Percentiles rank a stretch among this genome's conserved stretches.
These are phyloP conservation scores for Chionographis japonica DNA, from an alignment of 106 monocot species.

Conservation along the genomic window DNA sequence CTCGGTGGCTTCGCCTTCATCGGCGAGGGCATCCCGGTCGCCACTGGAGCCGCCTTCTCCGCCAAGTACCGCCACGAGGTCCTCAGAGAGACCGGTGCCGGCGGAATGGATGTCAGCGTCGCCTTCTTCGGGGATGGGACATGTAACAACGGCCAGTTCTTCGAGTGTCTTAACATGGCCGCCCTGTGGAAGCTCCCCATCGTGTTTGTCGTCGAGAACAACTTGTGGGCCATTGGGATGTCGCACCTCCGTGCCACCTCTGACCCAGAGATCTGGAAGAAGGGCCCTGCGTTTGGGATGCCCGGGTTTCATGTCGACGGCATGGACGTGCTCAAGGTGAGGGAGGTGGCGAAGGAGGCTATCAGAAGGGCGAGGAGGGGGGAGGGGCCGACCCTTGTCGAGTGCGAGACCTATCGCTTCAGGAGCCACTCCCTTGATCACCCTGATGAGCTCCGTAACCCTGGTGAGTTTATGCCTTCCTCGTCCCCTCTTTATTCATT, in stretches of 20 bases:
- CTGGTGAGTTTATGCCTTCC: conserved; percentile 42
- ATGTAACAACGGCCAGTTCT: conserved; percentile 97
- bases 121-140: conserved; percentile 98
- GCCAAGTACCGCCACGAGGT: conserved; percentile 84
- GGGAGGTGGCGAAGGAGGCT: conserved; percentile 87
- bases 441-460: conserved; percentile 81
- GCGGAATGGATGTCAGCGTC: conserved; percentile 54
- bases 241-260: conserved; percentile 85
- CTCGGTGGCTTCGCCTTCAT: conserved; percentile 97
- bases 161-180: conserved; percentile 98
- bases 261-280: conserved; percentile 94
- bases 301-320: conserved; percentile 93
- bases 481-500: background rate
- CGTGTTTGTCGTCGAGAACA: conserved; percentile 97
- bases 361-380: conserved; percentile 84
- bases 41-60: conserved; percentile 86
- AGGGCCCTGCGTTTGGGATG: conserved; percentile 90
- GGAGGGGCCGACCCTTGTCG: conserved; percentile 85
- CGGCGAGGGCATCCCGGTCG: conserved; percentile 95
- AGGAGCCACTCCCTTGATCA: conserved; percentile 88
- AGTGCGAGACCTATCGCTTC: conserved; percentile 95
- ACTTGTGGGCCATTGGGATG: conserved; percentile 95
- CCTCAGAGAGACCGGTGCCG: conserved; percentile 35
- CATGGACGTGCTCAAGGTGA: conserved; percentile 97
- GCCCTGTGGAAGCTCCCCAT: conserved; percentile 99